These are phyloP conservation scores for Jacaranda mimosifolia DNA, from an alignment of 257 asterid genomes.

Conservation along the genomic window DNA sequence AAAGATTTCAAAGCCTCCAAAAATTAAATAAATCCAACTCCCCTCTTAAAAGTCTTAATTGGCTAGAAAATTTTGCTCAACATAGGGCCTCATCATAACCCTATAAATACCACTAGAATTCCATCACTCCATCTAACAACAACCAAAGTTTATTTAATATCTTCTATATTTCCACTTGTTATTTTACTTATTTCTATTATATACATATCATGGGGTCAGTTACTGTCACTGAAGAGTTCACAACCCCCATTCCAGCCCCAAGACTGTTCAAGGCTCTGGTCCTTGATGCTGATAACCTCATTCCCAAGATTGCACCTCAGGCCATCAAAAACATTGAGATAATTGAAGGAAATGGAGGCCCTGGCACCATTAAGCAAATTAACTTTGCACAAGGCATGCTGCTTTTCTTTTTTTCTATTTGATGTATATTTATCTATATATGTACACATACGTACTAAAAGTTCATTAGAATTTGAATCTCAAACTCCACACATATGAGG, in stretches of 20 bases:
- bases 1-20: neutral
- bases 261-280: constrained; percentile 53
- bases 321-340: constrained; percentile 51
- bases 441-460: no score
- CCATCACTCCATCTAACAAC: constrained; percentile 12
- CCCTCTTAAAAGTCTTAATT: neutral
- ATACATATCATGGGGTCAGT: constrained; percentile 39
- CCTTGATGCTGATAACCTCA: constrained; percentile 52
- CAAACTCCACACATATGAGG: no score
- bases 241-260: constrained; percentile 40
- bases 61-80: constrained; percentile 17
- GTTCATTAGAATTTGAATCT: no score
- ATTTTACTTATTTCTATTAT: neutral
- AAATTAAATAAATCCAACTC: neutral
- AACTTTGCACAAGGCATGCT: constrained; percentile 49
- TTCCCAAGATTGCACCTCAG: constrained; percentile 56
- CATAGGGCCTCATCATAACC: neutral
- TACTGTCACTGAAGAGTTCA: constrained; percentile 41
- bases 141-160: neutral
- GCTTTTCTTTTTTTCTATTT: neutral
- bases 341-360: constrained; percentile 56
- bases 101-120: constrained; percentile 37
- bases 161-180: neutral
- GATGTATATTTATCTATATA: no score
- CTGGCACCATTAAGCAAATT: constrained; percentile 57